These are phyloP conservation scores for Hygrocybe coccinea DNA, from an alignment of 768 basidiomycete species.

Conservation along the genomic window DNA sequence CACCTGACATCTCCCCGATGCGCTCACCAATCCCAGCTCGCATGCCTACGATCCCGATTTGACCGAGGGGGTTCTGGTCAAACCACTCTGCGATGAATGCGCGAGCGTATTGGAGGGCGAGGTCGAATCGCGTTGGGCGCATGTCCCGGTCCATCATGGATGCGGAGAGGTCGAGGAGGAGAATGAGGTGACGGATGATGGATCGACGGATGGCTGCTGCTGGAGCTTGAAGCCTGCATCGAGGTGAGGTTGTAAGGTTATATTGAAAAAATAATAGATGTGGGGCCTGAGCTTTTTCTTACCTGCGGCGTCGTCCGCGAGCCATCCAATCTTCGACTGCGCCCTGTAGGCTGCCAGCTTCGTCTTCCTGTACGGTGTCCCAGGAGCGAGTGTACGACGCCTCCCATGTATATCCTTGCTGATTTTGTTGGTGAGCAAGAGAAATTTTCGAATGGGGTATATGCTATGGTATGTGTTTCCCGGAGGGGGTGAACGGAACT, in stretches of 20 bases:
- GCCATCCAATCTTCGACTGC: constrained; percentile 90
- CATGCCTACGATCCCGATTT: constrained; percentile 93
- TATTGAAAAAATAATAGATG: constrained; percentile 2
- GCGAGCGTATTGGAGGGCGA: constrained; percentile 84
- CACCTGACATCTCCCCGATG: constrained; percentile 89
- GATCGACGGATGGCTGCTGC: constrained; percentile 84
- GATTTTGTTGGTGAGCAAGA: constrained; percentile 5
- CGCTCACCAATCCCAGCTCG: constrained; percentile 87
- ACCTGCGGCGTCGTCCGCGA: constrained; percentile 79
- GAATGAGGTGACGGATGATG: constrained; percentile 91
- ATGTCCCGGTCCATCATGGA: constrained; percentile 96
- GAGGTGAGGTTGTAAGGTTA: neutral
- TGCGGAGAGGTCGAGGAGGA: constrained; percentile 86
- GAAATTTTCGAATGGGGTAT: constrained; percentile 19
- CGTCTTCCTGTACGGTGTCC: constrained; percentile 97
- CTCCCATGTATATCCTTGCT: constrained; percentile 94
- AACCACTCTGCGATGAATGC: constrained; percentile 97
- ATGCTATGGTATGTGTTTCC: constrained; percentile 18
- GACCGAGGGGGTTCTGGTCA: constrained; percentile 97
- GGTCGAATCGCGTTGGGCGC: constrained; percentile 89
- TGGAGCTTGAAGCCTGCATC: constrained; percentile 66
- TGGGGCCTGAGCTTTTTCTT: constrained; percentile 16
- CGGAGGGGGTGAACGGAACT: constrained; percentile 6
- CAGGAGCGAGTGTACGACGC: constrained; percentile 91
- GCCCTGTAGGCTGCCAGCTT: constrained; percentile 81